Evolutionary conservation across 768 basidiomycete genomes (phyloP), one percentile per base, ranked within the genome.

Genomic region (Tephrocybe sp.): DNA sequence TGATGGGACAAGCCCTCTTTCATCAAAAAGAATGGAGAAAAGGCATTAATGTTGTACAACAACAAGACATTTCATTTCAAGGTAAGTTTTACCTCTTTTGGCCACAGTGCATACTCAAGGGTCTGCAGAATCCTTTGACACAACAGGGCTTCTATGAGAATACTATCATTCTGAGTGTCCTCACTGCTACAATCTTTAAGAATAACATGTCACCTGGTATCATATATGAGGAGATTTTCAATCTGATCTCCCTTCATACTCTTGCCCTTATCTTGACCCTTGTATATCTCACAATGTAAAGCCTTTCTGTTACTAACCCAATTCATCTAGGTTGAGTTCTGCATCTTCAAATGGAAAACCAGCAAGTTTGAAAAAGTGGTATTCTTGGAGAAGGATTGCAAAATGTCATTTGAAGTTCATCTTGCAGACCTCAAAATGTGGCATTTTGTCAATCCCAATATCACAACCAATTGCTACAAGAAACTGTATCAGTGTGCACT

Each of bases 401-500:
- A 3, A 6, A 23, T 23, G 15, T n/a, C 3, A 1, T 25, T 33
- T 17, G 17, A 40, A 12, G 51, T 28, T 18, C 40, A 40, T 18
- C n/a, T 5, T 20, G 14, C 17, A 1, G 51, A 46, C 45, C 20
- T 53, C 14, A 34, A 53, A 11, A 3, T 15, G 7, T 53, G 51
- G 45, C 45, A 46, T 1, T 10, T 41, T 14, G 17, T 47, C 26
- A 53, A 47, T 18, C 9, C 33, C 11, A 6, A 3, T 3, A 45
- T 53, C 21, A 53, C 45, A 8, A 46, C 39, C 2, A 53, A 53
- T n/a, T 3, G 17, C 9, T 15, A 45, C 12, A 41, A 47, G 32
- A 53, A 53, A 21, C 28, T 53, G 8, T 53, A 47, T 39, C 12
- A 9, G 10, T 23, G 28, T 42, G 51, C 43, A 2, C 28, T 20